These are phyloP conservation scores for Moesziomyces sp. DNA, from an alignment of 1,284 basidiomycete species.

Conservation along the genomic window DNA sequence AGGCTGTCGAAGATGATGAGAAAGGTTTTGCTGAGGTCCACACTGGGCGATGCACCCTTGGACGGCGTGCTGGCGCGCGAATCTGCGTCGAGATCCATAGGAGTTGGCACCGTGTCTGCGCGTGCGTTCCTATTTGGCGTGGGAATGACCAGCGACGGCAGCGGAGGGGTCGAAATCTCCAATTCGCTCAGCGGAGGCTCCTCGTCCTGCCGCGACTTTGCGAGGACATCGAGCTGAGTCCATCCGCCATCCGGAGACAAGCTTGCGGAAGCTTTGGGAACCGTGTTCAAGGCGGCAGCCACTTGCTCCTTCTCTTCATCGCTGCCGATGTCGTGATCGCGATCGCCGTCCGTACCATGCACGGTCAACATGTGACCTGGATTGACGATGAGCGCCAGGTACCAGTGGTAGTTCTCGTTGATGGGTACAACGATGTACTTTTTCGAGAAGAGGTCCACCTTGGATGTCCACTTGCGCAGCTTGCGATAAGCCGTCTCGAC, in stretches of 20 bases:
- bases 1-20: slow-evolving; percentile 79
- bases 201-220: not conserved
- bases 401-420: slow-evolving; percentile 97
- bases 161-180: slow-evolving; percentile 13
- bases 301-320: slow-evolving; percentile 29
- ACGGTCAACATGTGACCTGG: slow-evolving; percentile 71
- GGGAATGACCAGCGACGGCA: slow-evolving; percentile 8
- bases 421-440: slow-evolving; percentile 93
- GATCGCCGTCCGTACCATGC: slow-evolving; percentile 1
- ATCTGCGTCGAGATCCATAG: slow-evolving; percentile 15
- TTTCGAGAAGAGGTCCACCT: slow-evolving; percentile 87
- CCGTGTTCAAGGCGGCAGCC: slow-evolving; percentile 2
- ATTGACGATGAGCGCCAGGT: slow-evolving; percentile 89
- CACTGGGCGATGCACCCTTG: not conserved
- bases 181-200: not conserved
- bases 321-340: slow-evolving; percentile 9
- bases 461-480: slow-evolving; percentile 93
- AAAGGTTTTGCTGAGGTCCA: slow-evolving; percentile 29
- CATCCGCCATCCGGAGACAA: not conserved
- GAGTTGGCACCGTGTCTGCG: not conserved
- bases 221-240: not conserved
- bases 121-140: not conserved
- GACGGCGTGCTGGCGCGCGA: slow-evolving; percentile 5
- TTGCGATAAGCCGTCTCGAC: slow-evolving; percentile 77
- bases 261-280: not conserved